A percentile compares a stretch with the other conserved stretches of the same genome.
Evolutionary conservation across 2,329 filamentous ascomycete species (phyloP).

Genomic region (Blastomyces gilchristii): DNA sequence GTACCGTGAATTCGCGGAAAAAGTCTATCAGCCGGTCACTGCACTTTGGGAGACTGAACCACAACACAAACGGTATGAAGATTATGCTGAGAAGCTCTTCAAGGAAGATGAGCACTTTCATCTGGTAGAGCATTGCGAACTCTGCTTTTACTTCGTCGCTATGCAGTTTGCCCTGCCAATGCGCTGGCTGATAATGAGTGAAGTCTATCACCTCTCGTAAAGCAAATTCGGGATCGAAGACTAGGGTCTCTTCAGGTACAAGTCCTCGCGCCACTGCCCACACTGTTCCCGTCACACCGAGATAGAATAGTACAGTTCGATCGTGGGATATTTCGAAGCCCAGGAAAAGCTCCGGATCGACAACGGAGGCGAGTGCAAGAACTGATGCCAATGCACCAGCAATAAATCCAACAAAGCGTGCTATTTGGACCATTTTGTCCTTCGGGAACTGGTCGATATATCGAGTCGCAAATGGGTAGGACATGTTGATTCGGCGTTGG

Average conservation of each 20-base stretch:
- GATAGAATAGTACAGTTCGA: slow-evolving; percentile 80
- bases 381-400: slow-evolving; percentile 79
- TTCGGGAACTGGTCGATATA: slow-evolving; percentile 97
- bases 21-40: slow-evolving; percentile 94
- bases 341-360: slow-evolving; percentile 83
- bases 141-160: slow-evolving; percentile 87
- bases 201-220: slow-evolving; percentile 82
- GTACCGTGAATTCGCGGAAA: slow-evolving; percentile 93
- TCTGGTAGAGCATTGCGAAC: slow-evolving; percentile 82
- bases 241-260: slow-evolving; percentile 75
- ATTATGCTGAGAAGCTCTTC: slow-evolving; percentile 90
- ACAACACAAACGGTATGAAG: slow-evolving; percentile 79
- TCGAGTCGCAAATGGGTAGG: slow-evolving; percentile 79
- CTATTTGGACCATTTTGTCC: slow-evolving; percentile 77
- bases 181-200: slow-evolving; percentile 79
- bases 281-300: slow-evolving; percentile 69
- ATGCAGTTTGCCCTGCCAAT: slow-evolving; percentile 84
- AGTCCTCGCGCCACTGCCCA: slow-evolving; percentile 76
- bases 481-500: slow-evolving; percentile 81
- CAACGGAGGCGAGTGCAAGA: slow-evolving; percentile 69
- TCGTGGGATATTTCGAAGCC: slow-evolving; percentile 85
- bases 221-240: slow-evolving; percentile 87
- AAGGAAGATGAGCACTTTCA: slow-evolving; percentile 81
- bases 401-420: slow-evolving; percentile 77
- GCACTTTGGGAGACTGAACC: slow-evolving; percentile 74